Evolutionary conservation across 306 rosid genomes (phyloP), one percentile per base, ranked within the genome.

Genomic region (Datisca glomerata): DNA sequence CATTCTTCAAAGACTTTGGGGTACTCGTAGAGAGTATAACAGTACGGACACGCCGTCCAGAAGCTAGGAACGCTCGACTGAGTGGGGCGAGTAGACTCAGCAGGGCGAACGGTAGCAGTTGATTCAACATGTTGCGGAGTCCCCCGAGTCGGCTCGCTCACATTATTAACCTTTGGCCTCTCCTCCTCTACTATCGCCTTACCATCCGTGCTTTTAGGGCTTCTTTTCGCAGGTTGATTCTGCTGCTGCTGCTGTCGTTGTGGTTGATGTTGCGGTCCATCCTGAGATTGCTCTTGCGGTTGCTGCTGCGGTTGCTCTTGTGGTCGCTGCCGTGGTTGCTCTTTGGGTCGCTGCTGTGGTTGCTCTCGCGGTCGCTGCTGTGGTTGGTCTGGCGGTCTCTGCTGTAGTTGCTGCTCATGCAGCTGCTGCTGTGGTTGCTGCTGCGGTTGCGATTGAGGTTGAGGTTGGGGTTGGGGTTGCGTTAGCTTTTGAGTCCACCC

Each of bases 31-130:
- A 83, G 74, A 0, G 59, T 60, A 12, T 61, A 89, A 53, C 97
- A 89, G 61, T 83, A 89, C 4, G 97, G 97, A 29, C 97, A 89
- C 2, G 95, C 91, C 2, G 97, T 89, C 97, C 97, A 89, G 72
- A 89, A 89, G 52, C 55, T 76, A 39, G 54, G 59, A 19, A 41
- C 19, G 21, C 41, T 41, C 0, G 55, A 4, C 34, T 56, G 71
- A 9, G 45, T 36, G 31, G 21, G 22, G 31, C 10, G 17, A 40
- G 53, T 11, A 21, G 59, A 20, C 56, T 50, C 68, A 10, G 55
- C 24, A 1, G 29, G 43, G 25, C 51, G 51, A 24, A 36, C 6
- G 11, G 55, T 18, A 10, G 14, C 56, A 27, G 49, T 47, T 1
- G 65, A 20, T n/a, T 48, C 43, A 28, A 28, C 12, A 0, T 52